Base-by-base conservation (phyloP, 2,329 filamentous ascomycete genomes). In the Clonostachys chloroleuca region DNA sequence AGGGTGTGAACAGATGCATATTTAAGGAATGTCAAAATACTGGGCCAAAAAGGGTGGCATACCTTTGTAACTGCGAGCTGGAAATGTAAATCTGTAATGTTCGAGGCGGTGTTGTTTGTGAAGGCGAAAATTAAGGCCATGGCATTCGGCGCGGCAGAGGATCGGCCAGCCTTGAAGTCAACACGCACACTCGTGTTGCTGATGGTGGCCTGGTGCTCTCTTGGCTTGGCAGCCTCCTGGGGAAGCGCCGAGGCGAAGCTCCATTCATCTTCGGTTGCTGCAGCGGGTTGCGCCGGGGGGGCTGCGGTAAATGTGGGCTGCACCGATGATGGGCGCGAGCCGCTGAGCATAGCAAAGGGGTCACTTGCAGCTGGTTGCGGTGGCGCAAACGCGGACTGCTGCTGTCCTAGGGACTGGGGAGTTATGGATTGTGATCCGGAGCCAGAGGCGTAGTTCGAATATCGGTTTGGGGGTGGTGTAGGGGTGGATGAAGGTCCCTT, bases 21-120 rank as follows among this genome's bases (percentile, higher is more conserved):
- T 30, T 30, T 30, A 9, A 30, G 6, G 24, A 35, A 14, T 12
- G 24, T 42, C 41, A 55, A 34, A 52, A 47, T 34, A 30, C 7
- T 30, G 24, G 46, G 45, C n/a, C 24, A 20, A 8, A 20, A 13
- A 44, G 13, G 33, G 33, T 12, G 30, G 8, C 6, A 54, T 72
- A 95, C 92, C 81, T 92, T 97, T 50, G 92, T 94, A 33, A 96
- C 92, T 4, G 94, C 94, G 37, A 95, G 77, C 65, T 96, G 89
- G 60, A 96, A 95, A 49, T 92, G 91, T 33, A 99, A 72, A 53
- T 95, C 87, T 4, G 80, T 78, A 18, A 99, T 78, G 0, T 82
- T 78, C 57, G 87, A 78, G 3, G 78, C 68, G 1, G 84, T 87
- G 50, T 81, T 86, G 63, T 95, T 99, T 16, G 89, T 91, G 63